phyloP scores from a whole-genome alignment of 2,329 filamentous ascomycete species.

The Drechslerella stenobrocha region DNA sequence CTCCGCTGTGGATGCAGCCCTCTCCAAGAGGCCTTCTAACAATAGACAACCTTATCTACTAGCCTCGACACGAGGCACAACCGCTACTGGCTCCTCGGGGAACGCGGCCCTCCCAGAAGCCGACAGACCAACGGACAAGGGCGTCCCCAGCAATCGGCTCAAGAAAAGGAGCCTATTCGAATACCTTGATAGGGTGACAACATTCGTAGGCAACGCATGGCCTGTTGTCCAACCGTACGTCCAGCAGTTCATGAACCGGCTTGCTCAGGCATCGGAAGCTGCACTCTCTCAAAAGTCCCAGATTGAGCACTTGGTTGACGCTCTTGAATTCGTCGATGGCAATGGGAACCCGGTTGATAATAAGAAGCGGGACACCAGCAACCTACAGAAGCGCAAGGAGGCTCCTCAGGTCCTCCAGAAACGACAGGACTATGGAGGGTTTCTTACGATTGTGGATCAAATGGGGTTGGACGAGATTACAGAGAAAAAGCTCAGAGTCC shows the following conservation, averaged over 20 bases:
- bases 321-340: conserved; percentile 22
- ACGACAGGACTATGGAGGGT: conserved; percentile 18
- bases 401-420: conserved; percentile 19
- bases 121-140: not conserved
- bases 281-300: conserved; percentile 19
- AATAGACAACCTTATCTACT: not conserved
- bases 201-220: conserved; percentile 23
- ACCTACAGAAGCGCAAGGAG: not conserved
- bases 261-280: conserved; percentile 21
- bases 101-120: not conserved
- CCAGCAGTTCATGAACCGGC: conserved; percentile 40
- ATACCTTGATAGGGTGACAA: conserved; percentile 24
- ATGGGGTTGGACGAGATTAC: conserved; percentile 39
- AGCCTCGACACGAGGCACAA: not conserved
- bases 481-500: conserved; percentile 27
- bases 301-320: conserved; percentile 12
- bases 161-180: conserved; percentile 26
- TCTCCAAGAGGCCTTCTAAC: not conserved
- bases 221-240: conserved; percentile 26
- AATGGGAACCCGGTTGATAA: conserved; percentile 37
- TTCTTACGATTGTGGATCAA: conserved; percentile 27
- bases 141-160: not conserved
- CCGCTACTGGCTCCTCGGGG: not conserved
- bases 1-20: conserved; percentile 21
- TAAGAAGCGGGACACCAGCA: conserved; percentile 17